Base-by-base conservation (phyloP, 108 stramenopile genomes). In the Skeletonema tropicum region DNA sequence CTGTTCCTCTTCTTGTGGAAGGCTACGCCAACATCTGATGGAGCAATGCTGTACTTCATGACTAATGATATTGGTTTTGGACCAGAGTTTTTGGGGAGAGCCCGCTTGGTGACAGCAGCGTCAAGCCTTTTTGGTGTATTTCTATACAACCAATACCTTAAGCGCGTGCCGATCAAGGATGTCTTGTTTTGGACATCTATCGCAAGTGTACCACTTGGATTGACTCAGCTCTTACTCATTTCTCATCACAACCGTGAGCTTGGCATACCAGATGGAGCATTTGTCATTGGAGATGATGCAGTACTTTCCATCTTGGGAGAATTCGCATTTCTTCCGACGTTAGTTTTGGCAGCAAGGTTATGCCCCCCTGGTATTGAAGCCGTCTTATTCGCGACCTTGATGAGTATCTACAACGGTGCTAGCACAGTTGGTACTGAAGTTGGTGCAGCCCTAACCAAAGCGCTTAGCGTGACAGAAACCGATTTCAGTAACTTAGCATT, bases 331-430 rank as follows among this genome's bases (percentile, higher is more conserved):
- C 75, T 98, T 42, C 98, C 98, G 0, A 95, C 92, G 15, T 78
- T 98, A n/a, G 96, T 97, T 14, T 75, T 98, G 68, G 97, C 98
- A 9, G 96, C 97, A 21, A 78, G 87, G 25, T 61, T 98, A 5
- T 98, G 98, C 55, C 98, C 98, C 11, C 90, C 87, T 11, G 98
- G 98, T 11, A 86, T 97, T 2, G 98, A 98, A 79, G 97, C 97
- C 15, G 96, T 97, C 0, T 64, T 98, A 17, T 98, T 98, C 87
- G 95, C 94, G 17, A 89, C 92, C 21, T 79, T 98, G 60, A 98
- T 98, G 98, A 89, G 87, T 13, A 93, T 97, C 36, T 97, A 91
- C 73, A 98, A 98, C 77, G 94, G 90, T 12, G 96, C 94, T 4
- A 89, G 85, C 3, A 89, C 93, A 13, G 72, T 97, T 7, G 95